Base-by-base conservation (phyloP, 2,329 filamentous ascomycete genomes). In the Penicillium sp. region DNA sequence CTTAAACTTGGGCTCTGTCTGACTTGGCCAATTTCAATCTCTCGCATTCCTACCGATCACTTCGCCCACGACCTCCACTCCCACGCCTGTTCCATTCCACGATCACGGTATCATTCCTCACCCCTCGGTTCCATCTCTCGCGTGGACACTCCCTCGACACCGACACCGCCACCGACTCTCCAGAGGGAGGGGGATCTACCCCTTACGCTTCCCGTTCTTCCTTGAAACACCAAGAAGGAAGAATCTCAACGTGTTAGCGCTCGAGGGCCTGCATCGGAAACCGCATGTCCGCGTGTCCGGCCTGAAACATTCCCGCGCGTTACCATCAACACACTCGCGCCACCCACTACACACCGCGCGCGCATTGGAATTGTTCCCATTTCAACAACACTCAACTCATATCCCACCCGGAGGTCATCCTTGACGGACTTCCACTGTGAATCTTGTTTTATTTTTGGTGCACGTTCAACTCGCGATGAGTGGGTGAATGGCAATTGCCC, bases 241-340 rank as follows among this genome's bases (percentile, higher is more conserved):
- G 34, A 37, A 51, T 48, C 48, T n/a, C 55, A 59, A 62, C 60
- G 56, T 47, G 59, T 47, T 54, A 59, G 56, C 18, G 19, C 37
- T 18, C 31, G 31, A 33, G 31, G 31, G 34, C 19, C 16, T 24
- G 11, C n/a, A 42, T 16, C 16, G 19, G 21, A 26, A 42, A n/a
- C 37, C 37, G 37, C 52, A 65, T 64, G 57, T 62, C 52, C 46
- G 56, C 58, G 63, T 64, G 59, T 52, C 52, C 58, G 57, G 40
- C 52, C 56, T 68, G 67, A 70, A 70, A 70, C 68, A 70, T 68
- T 68, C 67, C 62, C 24, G 53, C 55, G 48, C 52, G 51, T 53
- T 50, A 9, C 43, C 23, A 46, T 50, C 36, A 28, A 28, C 45
- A 53, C 31, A 16, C 24, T 14, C 40, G 21, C 40, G 19, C 29